Conservation (phyloP, 139 green algal genomes). For the Tetraselmis striata region DNA sequence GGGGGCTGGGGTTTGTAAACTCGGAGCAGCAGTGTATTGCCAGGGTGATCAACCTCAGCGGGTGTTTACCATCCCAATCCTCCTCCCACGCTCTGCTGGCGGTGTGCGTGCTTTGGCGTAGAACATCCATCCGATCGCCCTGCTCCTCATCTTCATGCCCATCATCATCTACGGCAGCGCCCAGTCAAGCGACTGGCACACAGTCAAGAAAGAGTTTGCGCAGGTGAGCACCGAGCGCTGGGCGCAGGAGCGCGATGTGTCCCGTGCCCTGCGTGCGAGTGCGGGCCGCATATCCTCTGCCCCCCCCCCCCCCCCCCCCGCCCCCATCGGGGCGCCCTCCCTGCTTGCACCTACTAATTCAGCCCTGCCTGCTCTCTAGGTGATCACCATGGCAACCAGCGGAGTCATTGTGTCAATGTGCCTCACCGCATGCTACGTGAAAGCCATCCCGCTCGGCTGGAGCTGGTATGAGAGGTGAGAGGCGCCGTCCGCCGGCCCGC, state of each 20-base stretch:
- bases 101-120: slow-evolving; percentile 20
- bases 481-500: too few species aligned
- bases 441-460: slow-evolving; percentile 56
- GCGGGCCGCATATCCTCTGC: too few species aligned
- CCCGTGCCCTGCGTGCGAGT: too few species aligned
- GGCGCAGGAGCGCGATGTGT: too few species aligned
- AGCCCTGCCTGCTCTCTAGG: slow-evolving; percentile 25
- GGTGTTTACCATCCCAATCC: too few species aligned
- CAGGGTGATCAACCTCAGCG: too few species aligned
- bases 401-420: slow-evolving; percentile 42
- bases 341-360: too few species aligned
- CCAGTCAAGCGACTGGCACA: slow-evolving; percentile 48
- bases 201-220: too few species aligned
- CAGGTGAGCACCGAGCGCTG: too few species aligned
- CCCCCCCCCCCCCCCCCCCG: too few species aligned
- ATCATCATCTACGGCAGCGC: slow-evolving; percentile 40
- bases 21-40: too few species aligned
- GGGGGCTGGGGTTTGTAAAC: slow-evolving; percentile 10
- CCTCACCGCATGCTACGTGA: slow-evolving; percentile 30
- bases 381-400: slow-evolving; percentile 34
- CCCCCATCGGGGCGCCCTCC: too few species aligned
- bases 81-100: background rate
- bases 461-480: slow-evolving; percentile 33
- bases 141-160: slow-evolving; percentile 54
- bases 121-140: slow-evolving; percentile 44